phyloP scores from a whole-genome alignment of 31 red algal species.

The Asparagopsis taxiformis region DNA sequence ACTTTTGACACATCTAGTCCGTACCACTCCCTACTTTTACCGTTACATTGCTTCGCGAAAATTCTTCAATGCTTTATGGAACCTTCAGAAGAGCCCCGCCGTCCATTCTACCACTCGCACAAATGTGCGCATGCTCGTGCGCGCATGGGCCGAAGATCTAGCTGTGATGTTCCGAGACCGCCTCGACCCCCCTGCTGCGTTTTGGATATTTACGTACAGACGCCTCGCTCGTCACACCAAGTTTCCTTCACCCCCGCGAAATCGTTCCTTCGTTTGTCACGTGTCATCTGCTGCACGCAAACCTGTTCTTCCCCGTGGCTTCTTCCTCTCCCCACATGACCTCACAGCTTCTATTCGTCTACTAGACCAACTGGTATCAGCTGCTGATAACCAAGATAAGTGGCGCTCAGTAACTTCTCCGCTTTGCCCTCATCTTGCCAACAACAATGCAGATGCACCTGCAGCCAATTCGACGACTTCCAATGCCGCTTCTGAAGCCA shows the following conservation, averaged over 20 bases:
- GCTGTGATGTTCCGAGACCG: conserved; percentile 4
- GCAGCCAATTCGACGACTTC: no score
- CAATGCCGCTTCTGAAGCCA: no score
- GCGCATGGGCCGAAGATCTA: background rate
- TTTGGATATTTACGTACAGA: background rate
- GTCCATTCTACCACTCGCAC: conserved; percentile 4
- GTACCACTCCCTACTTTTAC: conserved; percentile 56
- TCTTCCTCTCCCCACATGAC: background rate
- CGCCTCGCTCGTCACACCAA: background rate
- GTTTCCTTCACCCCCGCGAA: background rate
- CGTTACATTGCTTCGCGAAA: conserved; percentile 49
- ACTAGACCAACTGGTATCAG: conserved; percentile 5
- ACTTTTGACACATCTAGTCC: conserved; percentile 40
- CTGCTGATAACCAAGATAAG: no score
- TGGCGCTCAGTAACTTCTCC: no score
- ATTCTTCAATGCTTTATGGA: conserved; percentile 39
- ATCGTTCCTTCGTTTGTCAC: background rate
- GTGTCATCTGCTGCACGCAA: background rate
- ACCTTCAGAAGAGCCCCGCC: background rate
- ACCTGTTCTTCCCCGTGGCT: background rate
- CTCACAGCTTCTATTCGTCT: conserved; percentile 1
- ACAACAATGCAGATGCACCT: no score
- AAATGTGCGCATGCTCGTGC: conserved; percentile 17
- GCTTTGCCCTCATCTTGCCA: no score
- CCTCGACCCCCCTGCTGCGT: conserved; percentile 6